Percentiles rank a stretch among this genome's conserved stretches.
Conservation (phyloP, 257 asterid species). For the Misopates orontium region DNA sequence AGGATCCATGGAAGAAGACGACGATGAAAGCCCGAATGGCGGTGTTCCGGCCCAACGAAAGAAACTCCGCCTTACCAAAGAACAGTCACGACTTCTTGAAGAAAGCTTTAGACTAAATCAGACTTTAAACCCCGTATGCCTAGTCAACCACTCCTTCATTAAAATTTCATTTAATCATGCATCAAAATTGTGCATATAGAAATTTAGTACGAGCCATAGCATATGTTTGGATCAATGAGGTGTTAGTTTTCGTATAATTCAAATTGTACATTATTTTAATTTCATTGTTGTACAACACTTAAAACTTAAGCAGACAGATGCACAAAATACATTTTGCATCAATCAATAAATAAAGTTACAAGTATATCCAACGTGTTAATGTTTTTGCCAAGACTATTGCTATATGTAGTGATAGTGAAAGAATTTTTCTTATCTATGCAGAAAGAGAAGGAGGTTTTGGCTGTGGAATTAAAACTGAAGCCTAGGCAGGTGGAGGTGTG, state of each 20-base stretch:
- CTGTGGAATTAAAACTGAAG: conserved; percentile 57
- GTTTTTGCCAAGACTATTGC: background rate
- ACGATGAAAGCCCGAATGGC: conserved; percentile 44
- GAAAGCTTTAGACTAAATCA: conserved; percentile 67
- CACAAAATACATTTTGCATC: background rate
- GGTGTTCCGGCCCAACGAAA: conserved; percentile 56
- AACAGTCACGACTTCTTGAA: conserved; percentile 79
- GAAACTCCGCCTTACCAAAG: conserved; percentile 73
- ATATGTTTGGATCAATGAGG: too few relatives aligned
- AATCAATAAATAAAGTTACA: too few relatives aligned
- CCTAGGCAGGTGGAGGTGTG: conserved; percentile 90
- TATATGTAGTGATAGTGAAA: background rate
- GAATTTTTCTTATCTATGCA: conserved; percentile 26
- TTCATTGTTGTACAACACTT: too few relatives aligned
- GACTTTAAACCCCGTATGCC: conserved; percentile 64
- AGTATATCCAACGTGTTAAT: background rate
- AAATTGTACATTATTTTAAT: too few relatives aligned
- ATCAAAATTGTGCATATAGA: too few relatives aligned
- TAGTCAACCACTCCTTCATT: background rate
- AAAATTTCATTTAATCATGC: too few relatives aligned
- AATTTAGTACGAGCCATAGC: too few relatives aligned
- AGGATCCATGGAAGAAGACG: conserved; percentile 47
- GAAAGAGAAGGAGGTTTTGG: conserved; percentile 77
- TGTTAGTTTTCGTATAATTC: too few relatives aligned
- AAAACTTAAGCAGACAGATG: background rate